A percentile compares a stretch with the other conserved stretches of the same genome.
Evolutionary conservation across 2,329 filamentous ascomycete species (phyloP).

Genomic region (Zymoseptoria pseudotritici): DNA sequence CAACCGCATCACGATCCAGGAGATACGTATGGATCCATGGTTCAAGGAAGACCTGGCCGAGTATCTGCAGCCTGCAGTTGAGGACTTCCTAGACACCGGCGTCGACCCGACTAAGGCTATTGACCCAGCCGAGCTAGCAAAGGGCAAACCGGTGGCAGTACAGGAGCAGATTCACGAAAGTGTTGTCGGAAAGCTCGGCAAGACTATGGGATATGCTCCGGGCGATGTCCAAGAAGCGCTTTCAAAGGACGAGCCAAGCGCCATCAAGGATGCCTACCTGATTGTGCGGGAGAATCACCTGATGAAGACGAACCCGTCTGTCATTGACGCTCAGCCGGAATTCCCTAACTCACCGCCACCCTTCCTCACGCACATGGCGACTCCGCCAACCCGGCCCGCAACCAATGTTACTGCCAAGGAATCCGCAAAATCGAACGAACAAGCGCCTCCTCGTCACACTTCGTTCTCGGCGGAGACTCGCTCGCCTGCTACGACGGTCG

Average conservation of each 20-base stretch:
- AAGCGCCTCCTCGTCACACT: constrained; percentile 33
- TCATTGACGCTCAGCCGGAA: constrained; percentile 37
- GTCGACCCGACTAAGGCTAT: constrained; percentile 90
- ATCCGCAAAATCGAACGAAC: constrained; percentile 7
- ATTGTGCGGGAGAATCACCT: constrained; percentile 97
- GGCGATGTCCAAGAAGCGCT: constrained; percentile 92
- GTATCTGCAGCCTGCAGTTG: constrained; percentile 78
- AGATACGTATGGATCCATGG: constrained; percentile 91
- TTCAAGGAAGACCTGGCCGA: constrained; percentile 79
- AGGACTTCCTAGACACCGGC: constrained; percentile 91
- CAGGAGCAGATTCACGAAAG: constrained; percentile 87
- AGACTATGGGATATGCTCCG: constrained; percentile 95
- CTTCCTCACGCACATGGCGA: constrained; percentile 33
- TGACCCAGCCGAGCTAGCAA: constrained; percentile 71
- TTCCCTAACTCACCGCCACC: constrained; percentile 34
- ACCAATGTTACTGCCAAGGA: constrained; percentile 26
- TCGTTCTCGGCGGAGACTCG: constrained; percentile 32
- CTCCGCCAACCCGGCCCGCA: constrained; percentile 13
- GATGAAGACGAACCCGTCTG: constrained; percentile 78
- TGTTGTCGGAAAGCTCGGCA: constrained; percentile 91
- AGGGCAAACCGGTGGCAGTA: constrained; percentile 66
- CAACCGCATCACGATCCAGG: constrained; percentile 84
- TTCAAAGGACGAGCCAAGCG: constrained; percentile 84
- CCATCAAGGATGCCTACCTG: constrained; percentile 97
- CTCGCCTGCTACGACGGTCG: constrained; percentile 65